phyloP scores from a whole-genome alignment of 2,329 filamentous ascomycete species.

The Beauveria sp. region DNA sequence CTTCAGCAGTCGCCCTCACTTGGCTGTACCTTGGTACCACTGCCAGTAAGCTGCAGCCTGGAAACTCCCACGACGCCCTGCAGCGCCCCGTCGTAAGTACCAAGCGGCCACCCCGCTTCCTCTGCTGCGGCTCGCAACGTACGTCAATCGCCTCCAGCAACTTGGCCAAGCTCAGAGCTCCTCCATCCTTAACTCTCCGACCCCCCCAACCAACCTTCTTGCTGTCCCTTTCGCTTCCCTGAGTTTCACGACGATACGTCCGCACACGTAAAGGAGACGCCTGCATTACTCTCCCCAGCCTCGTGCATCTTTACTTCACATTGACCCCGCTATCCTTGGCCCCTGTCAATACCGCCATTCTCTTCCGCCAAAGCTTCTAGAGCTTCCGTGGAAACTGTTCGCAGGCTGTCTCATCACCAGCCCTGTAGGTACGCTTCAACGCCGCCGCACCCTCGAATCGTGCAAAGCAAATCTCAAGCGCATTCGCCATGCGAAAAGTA shows the following conservation, averaged over 20 bases:
- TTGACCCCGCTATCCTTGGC: not conserved
- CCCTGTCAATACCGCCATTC: constrained; percentile 3
- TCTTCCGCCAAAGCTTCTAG: constrained; percentile 5
- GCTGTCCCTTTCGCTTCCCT: not conserved
- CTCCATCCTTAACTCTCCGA: constrained; percentile 4
- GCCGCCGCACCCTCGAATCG: not conserved
- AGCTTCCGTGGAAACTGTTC: constrained; percentile 8
- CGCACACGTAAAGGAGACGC: not conserved
- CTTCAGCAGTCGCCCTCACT: not conserved
- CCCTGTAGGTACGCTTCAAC: constrained; percentile 1
- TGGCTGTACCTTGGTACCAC: no score
- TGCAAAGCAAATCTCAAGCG: not conserved
- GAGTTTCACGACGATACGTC: not conserved
- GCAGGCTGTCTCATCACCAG: constrained; percentile 8
- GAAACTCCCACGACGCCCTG: not conserved
- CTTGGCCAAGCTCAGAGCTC: constrained; percentile 8
- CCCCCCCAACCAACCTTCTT: not conserved
- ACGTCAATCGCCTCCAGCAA: constrained; percentile 6
- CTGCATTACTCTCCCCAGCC: not conserved
- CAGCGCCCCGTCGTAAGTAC: constrained; percentile 1
- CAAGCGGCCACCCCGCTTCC: constrained; percentile 8
- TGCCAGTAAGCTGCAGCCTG: not conserved
- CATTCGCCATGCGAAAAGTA: not conserved
- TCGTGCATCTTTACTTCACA: not conserved
- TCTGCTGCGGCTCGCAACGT: constrained; percentile 8